phyloP scores from a whole-genome alignment of 2,329 filamentous ascomycete genomes.

The Calycina herbarum region DNA sequence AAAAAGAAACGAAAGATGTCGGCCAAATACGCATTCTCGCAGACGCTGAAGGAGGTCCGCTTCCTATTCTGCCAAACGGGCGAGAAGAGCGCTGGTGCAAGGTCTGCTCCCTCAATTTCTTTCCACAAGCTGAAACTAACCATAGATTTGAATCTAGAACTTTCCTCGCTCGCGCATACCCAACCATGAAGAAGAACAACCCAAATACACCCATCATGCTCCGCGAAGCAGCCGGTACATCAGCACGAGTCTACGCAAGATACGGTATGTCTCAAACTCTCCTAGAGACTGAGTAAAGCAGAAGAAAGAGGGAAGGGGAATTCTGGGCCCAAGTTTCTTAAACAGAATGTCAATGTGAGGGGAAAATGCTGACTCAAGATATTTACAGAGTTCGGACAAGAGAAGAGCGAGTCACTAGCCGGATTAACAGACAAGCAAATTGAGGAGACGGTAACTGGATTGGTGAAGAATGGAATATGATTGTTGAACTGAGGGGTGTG shows the following conservation, averaged over 20 bases:
- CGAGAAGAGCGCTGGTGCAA: constrained; percentile 82
- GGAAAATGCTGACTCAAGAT: neutral
- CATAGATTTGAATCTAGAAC: constrained; percentile 53
- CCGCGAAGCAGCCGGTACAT: constrained; percentile 82
- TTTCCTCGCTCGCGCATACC: constrained; percentile 89
- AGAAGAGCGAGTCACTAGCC: constrained; percentile 63
- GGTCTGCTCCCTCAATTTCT: constrained; percentile 55
- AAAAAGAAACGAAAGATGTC: constrained; percentile 64
- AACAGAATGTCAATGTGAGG: neutral
- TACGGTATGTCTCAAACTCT: constrained; percentile 66
- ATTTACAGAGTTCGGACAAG: constrained; percentile 61
- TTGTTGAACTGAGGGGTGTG: neutral
- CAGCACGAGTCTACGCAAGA: constrained; percentile 86
- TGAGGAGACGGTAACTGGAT: constrained; percentile 63
- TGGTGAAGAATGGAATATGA: constrained; percentile 51
- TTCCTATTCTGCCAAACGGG: constrained; percentile 97
- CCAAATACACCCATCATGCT: constrained; percentile 91
- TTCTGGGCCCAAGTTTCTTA: neutral
- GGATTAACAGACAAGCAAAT: constrained; percentile 70
- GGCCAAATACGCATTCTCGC: constrained; percentile 87
- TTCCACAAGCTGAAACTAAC: neutral
- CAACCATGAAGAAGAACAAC: constrained; percentile 99
- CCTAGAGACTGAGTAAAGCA: no score
- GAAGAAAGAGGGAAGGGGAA: neutral
- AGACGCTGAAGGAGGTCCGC: constrained; percentile 88